Evolutionary conservation across 306 rosid species (phyloP).

Genomic region (Arachis stenosperma): DNA sequence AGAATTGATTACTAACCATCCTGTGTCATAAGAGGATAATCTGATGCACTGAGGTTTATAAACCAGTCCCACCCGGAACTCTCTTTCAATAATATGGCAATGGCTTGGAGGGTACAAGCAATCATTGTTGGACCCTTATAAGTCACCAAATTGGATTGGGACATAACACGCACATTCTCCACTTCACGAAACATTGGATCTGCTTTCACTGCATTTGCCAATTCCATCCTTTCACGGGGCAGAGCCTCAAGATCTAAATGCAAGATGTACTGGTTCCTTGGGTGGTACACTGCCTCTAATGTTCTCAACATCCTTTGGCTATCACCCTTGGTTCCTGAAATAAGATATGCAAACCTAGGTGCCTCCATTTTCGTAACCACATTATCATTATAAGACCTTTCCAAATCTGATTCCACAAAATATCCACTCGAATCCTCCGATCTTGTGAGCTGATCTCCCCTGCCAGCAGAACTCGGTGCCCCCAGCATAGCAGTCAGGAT

Average conservation of each 20-base stretch:
- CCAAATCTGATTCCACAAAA: slow-evolving; percentile 76
- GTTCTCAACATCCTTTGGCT: slow-evolving; percentile 96
- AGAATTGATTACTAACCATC: slow-evolving; percentile 67
- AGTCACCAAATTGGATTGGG: slow-evolving; percentile 85
- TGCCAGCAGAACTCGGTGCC: slow-evolving; percentile 50
- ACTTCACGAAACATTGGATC: slow-evolving; percentile 79
- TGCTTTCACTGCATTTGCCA: slow-evolving; percentile 79
- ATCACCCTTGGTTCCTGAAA: slow-evolving; percentile 97
- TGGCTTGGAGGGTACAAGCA: slow-evolving; percentile 96
- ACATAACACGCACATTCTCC: slow-evolving; percentile 92
- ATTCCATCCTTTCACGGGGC: slow-evolving; percentile 93
- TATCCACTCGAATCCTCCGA: slow-evolving; percentile 63
- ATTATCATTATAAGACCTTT: slow-evolving; percentile 42
- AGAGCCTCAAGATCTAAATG: slow-evolving; percentile 99
- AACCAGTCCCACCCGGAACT: slow-evolving; percentile 80
- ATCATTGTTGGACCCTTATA: slow-evolving; percentile 99
- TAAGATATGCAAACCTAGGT: slow-evolving; percentile 91
- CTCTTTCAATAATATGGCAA: slow-evolving; percentile 87
- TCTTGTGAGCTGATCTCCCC: slow-evolving; percentile 56
- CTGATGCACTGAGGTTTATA: slow-evolving; percentile 96
- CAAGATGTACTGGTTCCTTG: slow-evolving; percentile 85
- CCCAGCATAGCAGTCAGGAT: slow-evolving; percentile 67
- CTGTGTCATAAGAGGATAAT: slow-evolving; percentile 97
- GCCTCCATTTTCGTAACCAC: slow-evolving; percentile 43
- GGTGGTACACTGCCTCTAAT: slow-evolving; percentile 88